Conservation (phyloP, 2,329 filamentous ascomycete species). For the Westerdykella aurantiaca region DNA sequence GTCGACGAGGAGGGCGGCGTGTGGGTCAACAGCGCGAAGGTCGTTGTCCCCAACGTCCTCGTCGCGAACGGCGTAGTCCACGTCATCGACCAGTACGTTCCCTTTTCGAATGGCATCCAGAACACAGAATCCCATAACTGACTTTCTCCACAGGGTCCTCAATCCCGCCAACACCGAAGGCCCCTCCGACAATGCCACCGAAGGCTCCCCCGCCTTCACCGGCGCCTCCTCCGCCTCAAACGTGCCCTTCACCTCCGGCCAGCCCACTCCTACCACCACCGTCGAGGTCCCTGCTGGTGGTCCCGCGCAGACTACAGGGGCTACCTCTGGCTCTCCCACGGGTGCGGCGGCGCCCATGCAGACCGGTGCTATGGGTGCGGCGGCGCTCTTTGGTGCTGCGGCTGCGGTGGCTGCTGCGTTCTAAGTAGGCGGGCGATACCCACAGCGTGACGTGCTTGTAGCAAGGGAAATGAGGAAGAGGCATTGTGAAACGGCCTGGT, state of each 20-base stretch:
- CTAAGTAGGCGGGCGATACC: no score
- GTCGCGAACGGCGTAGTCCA: constrained; percentile 45
- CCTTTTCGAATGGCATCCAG: not conserved
- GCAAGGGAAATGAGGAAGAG: no score
- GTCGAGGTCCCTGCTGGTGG: constrained; percentile 32
- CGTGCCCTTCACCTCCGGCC: constrained; percentile 52
- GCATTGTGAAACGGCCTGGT: constrained; percentile 1
- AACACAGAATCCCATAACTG: not conserved
- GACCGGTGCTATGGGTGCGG: constrained; percentile 42
- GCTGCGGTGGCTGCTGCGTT: constrained; percentile 21
- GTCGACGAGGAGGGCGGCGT: constrained; percentile 27
- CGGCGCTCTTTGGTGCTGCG: constrained; percentile 45
- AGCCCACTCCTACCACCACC: constrained; percentile 43
- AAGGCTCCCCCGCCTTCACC: constrained; percentile 50
- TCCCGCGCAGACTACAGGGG: constrained; percentile 17
- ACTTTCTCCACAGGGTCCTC: constrained; percentile 40
- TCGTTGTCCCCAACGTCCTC: constrained; percentile 40
- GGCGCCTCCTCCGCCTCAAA: constrained; percentile 46
- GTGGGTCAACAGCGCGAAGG: constrained; percentile 43
- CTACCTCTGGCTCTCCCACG: constrained; percentile 7
- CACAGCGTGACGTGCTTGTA: no score
- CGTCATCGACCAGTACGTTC: constrained; percentile 46
- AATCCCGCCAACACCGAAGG: constrained; percentile 41
- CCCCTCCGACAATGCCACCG: constrained; percentile 36
- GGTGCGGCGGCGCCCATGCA: constrained; percentile 19